Percentiles rank a stretch among this genome's conserved stretches.
Evolutionary conservation across 805 yeast species (phyloP).

Genomic region (Candida insectalens): DNA sequence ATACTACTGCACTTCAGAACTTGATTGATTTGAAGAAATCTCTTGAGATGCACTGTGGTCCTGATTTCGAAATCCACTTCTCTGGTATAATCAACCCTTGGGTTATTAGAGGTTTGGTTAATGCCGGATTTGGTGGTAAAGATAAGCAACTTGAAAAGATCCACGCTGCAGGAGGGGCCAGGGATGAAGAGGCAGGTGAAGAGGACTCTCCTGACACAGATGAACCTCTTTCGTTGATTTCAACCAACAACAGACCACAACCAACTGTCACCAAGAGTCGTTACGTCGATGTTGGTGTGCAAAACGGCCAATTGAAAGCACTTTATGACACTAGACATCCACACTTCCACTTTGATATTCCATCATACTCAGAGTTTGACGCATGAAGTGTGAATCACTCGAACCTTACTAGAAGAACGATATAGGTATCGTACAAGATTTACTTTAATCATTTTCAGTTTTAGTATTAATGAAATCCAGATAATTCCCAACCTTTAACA

Average conservation of each 20-base stretch:
- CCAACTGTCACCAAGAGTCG: slow-evolving; percentile 2
- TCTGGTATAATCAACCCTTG: slow-evolving; percentile 79
- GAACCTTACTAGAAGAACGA: no score
- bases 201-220: slow-evolving; percentile 2
- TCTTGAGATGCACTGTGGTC: slow-evolving; percentile 62
- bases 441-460: neutral
- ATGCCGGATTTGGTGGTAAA: slow-evolving; percentile 62
- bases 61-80: slow-evolving; percentile 84
- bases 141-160: neutral
- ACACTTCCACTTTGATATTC: slow-evolving; percentile 72
- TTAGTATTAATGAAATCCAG: slow-evolving; percentile 18
- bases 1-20: slow-evolving; percentile 72
- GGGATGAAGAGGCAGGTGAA: slow-evolving; percentile 4
- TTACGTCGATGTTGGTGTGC: slow-evolving; percentile 14
- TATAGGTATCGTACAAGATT: no score
- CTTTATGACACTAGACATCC: slow-evolving; percentile 60
- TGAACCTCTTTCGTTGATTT: slow-evolving; percentile 1
- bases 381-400: no score
- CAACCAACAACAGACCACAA: neutral
- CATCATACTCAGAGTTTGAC: slow-evolving; percentile 28
- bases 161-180: slow-evolving; percentile 7
- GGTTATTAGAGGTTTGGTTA: slow-evolving; percentile 68
- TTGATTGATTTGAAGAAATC: slow-evolving; percentile 69
- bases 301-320: slow-evolving; percentile 25
- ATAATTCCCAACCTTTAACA: slow-evolving; percentile 43